Conservation (phyloP, 352 stramenopile genomes). For the Phytopythium montanum region DNA sequence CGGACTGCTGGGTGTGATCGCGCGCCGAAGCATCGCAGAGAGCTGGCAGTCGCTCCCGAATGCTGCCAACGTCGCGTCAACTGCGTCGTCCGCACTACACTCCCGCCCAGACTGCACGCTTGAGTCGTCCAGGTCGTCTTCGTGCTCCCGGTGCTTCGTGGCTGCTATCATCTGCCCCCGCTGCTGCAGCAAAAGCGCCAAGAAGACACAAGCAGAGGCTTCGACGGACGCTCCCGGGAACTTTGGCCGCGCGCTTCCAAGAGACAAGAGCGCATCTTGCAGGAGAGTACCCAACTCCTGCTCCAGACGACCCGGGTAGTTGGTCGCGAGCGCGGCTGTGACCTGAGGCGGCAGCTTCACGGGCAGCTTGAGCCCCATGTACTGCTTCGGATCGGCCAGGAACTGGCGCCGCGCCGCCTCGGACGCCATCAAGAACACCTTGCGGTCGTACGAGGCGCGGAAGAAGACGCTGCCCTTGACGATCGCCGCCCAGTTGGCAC, state of each 20-base stretch:
- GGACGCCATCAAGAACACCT: slow-evolving; percentile 58
- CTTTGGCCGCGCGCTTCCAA: slow-evolving; percentile 58
- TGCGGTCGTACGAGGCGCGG: slow-evolving; percentile 48
- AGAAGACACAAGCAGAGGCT: slow-evolving; percentile 47
- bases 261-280: slow-evolving; percentile 51
- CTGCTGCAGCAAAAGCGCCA: slow-evolving; percentile 42
- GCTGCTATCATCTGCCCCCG: background rate
- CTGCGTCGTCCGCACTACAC: slow-evolving; percentile 19
- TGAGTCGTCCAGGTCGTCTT: background rate
- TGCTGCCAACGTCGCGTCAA: slow-evolving; percentile 14
- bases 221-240: slow-evolving; percentile 34
- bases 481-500: slow-evolving; percentile 36
- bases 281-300: slow-evolving; percentile 55
- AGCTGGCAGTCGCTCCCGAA: slow-evolving; percentile 61
- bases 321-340: slow-evolving; percentile 28
- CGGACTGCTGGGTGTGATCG: slow-evolving; percentile 26
- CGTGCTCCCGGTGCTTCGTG: background rate
- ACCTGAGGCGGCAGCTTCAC: slow-evolving; percentile 66
- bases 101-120: background rate
- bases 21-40: slow-evolving; percentile 35
- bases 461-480: slow-evolving; percentile 61
- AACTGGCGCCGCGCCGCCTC: slow-evolving; percentile 46
- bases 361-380: slow-evolving; percentile 37
- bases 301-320: slow-evolving; percentile 52
- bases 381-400: slow-evolving; percentile 39